Base-by-base conservation (phyloP, 2,329 filamentous ascomycete species). In the Trichoderma sp. region DNA sequence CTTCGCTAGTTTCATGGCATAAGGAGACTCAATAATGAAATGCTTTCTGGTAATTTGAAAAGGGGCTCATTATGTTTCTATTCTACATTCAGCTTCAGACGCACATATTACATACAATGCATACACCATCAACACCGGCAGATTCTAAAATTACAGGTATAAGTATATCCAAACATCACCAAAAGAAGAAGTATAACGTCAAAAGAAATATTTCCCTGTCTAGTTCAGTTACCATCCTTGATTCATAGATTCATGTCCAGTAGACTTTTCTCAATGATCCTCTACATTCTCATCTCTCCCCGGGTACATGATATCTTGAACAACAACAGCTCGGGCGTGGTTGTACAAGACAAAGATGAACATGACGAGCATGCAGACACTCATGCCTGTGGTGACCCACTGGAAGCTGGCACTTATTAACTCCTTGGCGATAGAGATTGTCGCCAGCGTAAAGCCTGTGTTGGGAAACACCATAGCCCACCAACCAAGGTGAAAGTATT, bases 401-500 rank as follows among this genome's bases (percentile, higher is more conserved):
- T 82, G 75, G 3, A 89, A 81, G 0, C 79, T 78, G 0, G 83
- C 77, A 74, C 82, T 87, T 62, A 79, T 76, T 8, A 90, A 81
- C 43, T 84, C 83, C 5, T 84, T 83, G 1, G 84, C 86, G 26
- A 90, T 85, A 7, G 85, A 81, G 64, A 89, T 88, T 0, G 87
- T 89, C 3, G 86, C 86, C 61, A 90, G 80, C 4, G 85, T 86
- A 76, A 90, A 90, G 4, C 88, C 88, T 0, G 86, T 87, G 78
- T 90, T 90, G 60, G 88, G 88, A 78, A 90, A 90, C 11, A 90
- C 86, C 78, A 88, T 85, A 0, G 89, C 88, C 86, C 88, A 92
- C 88, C 88, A 91, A 1, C 87, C 88, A 2, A 91, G 82, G 73
- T 89, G 86, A 74, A 90, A 90, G 77, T 83, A 84, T 75, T 86